A percentile compares a stretch with the other conserved stretches of the same genome.
These are phyloP conservation scores for Dimocarpus longan DNA, from an alignment of 345 rosid genomes.

Conservation along the genomic window DNA sequence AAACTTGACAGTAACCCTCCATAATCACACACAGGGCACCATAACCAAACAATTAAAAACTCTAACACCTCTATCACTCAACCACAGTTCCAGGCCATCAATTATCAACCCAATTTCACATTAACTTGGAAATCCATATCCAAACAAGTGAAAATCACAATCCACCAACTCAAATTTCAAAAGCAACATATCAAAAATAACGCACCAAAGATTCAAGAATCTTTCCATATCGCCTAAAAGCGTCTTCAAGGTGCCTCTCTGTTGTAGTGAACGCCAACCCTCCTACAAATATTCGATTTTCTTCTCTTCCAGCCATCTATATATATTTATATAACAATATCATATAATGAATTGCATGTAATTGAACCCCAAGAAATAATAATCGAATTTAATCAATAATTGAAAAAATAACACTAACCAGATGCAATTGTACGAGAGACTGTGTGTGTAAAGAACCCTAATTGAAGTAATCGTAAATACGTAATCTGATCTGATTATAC, in stretches of 20 bases:
- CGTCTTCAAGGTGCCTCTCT: slow-evolving; percentile 24
- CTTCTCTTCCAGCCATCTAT: slow-evolving; percentile 20
- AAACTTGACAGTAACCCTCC: not conserved
- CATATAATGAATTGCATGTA: not conserved
- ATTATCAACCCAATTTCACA: not conserved
- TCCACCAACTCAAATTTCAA: not conserved
- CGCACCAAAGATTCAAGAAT: slow-evolving; percentile 13
- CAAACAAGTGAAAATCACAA: not conserved
- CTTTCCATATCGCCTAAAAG: slow-evolving; percentile 19
- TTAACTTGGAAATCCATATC: not conserved
- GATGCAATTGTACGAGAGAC: not conserved
- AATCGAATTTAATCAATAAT: not conserved
- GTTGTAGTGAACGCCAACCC: slow-evolving; percentile 15
- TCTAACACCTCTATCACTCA: not conserved
- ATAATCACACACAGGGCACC: not conserved
- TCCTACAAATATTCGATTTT: slow-evolving; percentile 20
- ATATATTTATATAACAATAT: not conserved
- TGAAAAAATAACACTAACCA: not conserved
- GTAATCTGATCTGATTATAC: not conserved
- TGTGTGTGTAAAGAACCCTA: not conserved
- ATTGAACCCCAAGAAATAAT: not conserved
- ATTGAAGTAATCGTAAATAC: not conserved
- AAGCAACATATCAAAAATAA: not conserved
- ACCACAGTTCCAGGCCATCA: not conserved
- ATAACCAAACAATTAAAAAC: not conserved